These are phyloP conservation scores for Barbarea vulgaris DNA, from an alignment of 345 rosid species.

Conservation along the genomic window DNA sequence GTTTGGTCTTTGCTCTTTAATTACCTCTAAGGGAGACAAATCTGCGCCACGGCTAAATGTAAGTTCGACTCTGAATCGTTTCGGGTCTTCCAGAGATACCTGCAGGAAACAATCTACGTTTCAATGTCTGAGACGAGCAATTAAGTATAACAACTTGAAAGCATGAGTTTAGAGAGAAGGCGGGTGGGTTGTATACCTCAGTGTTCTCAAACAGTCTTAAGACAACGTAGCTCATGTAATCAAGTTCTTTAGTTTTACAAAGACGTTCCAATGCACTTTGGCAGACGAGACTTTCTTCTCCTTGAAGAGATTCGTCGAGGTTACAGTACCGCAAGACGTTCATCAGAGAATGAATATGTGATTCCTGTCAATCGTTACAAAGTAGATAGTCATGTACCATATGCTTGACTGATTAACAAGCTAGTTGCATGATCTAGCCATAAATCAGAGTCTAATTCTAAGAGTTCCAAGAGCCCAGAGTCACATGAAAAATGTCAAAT, in stretches of 20 bases:
- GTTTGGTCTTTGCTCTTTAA: conserved; percentile 10
- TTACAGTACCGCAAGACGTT: conserved; percentile 96
- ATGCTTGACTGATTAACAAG: background rate
- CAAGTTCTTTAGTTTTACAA: conserved; percentile 89
- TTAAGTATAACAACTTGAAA: background rate
- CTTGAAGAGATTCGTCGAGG: conserved; percentile 95
- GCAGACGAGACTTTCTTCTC: conserved; percentile 88
- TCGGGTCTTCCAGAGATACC: conserved; percentile 85
- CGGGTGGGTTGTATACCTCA: conserved; percentile 50
- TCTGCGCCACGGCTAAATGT: conserved; percentile 98
- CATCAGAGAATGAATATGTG: conserved; percentile 96
- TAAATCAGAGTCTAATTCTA: background rate
- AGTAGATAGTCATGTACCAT: conserved; percentile 6
- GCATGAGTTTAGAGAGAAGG: background rate
- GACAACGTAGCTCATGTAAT: conserved; percentile 98
- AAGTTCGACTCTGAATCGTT: conserved; percentile 85
- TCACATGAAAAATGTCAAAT: background rate
- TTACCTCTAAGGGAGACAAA: conserved; percentile 93
- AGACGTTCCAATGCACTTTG: conserved; percentile 75
- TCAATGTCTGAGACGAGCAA: background rate
- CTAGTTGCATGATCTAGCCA: background rate
- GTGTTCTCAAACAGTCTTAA: conserved; percentile 92
- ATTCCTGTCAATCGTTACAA: conserved; percentile 64
- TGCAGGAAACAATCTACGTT: conserved; percentile 38
- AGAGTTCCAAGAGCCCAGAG: background rate